A percentile compares a stretch with the other conserved stretches of the same genome.
Conservation (phyloP, 2,329 filamentous ascomycete genomes). For the Curvularia hawaiiensis region DNA sequence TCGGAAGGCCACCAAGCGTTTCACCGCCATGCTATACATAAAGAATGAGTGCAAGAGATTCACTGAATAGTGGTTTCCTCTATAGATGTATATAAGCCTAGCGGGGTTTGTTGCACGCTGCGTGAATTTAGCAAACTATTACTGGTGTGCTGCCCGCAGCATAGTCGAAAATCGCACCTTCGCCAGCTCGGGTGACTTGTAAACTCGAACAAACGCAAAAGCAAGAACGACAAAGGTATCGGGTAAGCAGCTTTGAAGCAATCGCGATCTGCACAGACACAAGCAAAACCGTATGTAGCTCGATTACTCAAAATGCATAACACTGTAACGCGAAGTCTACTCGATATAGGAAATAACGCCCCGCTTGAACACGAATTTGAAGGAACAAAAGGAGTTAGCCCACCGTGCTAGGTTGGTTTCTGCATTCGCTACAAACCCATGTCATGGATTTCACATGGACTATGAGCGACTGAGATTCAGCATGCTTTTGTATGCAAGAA, state of each 20-base stretch:
- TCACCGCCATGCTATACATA: neutral
- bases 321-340: neutral
- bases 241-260: neutral
- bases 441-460: neutral
- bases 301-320: neutral
- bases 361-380: neutral
- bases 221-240: neutral
- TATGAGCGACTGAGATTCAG: neutral
- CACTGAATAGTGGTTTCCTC: neutral
- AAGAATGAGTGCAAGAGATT: neutral
- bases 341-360: neutral
- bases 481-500: slow-evolving; percentile 21
- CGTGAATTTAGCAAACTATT: neutral
- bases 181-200: neutral
- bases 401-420: neutral
- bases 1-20: neutral
- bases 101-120: neutral
- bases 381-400: neutral
- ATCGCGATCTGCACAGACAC: neutral
- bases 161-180: neutral
- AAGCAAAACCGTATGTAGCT: neutral
- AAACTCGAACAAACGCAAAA: neutral
- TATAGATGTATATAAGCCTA: neutral
- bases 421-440: slow-evolving; percentile 22
- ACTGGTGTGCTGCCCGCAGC: too few species aligned